Conservation (phyloP, 1,284 basidiomycete genomes). For the Cryptococcus jaspeensis region DNA sequence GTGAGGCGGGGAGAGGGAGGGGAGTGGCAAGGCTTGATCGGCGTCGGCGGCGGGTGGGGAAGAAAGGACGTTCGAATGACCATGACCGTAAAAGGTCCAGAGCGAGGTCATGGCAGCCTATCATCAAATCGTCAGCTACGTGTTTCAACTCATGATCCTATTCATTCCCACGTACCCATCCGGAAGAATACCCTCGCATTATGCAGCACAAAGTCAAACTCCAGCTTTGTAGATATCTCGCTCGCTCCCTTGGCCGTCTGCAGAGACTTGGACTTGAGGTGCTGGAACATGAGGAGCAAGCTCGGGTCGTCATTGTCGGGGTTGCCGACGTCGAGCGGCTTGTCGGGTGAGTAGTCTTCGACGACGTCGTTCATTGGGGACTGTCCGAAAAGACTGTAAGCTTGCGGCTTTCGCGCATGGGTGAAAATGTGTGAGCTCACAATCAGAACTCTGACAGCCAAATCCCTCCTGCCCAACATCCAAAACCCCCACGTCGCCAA, state of each 20-base stretch:
- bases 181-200: conserved; percentile 85
- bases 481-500: conserved; percentile 97
- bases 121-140: background rate
- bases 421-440: conserved; percentile 15
- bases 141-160: background rate
- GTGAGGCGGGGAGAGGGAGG: conserved; percentile 3
- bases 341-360: conserved; percentile 19
- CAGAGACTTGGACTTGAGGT: conserved; percentile 80
- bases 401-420: background rate
- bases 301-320: conserved; percentile 89
- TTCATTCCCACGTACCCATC: conserved; percentile 66
- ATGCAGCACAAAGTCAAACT: conserved; percentile 92
- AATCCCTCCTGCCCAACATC: conserved; percentile 77
- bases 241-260: conserved; percentile 88
- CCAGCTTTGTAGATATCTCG: conserved; percentile 78
- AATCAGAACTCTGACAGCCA: conserved; percentile 64
- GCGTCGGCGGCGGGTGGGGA: conserved; percentile 42
- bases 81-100: conserved; percentile 81
- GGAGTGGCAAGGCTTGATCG: conserved; percentile 12
- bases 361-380: conserved; percentile 44
- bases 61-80: conserved; percentile 76
- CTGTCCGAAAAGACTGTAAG: conserved; percentile 10
- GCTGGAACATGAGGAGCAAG: conserved; percentile 83
- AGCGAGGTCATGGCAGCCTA: conserved; percentile 89
- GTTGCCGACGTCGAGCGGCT: conserved; percentile 64